phyloP scores from a whole-genome alignment of 495 filamentous ascomycete genomes.

The Terfezia boudieri region DNA sequence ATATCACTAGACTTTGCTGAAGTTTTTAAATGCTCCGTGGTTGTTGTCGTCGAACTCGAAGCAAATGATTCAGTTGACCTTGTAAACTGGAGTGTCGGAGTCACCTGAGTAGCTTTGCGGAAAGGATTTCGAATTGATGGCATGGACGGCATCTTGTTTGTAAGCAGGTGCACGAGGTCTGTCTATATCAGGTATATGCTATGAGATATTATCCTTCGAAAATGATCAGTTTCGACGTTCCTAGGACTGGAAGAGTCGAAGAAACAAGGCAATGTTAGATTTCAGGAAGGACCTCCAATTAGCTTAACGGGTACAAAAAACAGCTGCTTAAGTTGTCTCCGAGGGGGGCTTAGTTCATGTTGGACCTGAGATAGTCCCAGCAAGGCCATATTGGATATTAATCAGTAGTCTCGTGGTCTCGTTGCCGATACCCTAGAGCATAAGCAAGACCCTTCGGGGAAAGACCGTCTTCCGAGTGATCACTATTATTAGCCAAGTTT shows the following conservation, averaged over 20 bases:
- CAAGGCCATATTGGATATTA: too few relatives aligned
- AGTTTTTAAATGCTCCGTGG: background rate
- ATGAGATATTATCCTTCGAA: too few relatives aligned
- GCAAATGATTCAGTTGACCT: constrained; percentile 6
- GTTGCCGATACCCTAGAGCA: background rate
- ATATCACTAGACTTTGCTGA: background rate
- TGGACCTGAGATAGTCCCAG: background rate
- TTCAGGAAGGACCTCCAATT: too few relatives aligned
- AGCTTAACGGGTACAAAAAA: background rate
- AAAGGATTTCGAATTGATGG: constrained; percentile 19
- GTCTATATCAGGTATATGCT: too few relatives aligned
- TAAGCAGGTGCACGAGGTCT: too few relatives aligned
- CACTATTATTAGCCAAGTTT: background rate
- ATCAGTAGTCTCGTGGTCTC: background rate
- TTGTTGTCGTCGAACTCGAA: constrained; percentile 4
- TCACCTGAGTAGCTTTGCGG: constrained; percentile 9
- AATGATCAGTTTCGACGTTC: too few relatives aligned
- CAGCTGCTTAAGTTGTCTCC: background rate
- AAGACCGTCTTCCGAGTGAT: background rate
- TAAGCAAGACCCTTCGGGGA: background rate
- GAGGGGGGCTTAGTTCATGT: background rate
- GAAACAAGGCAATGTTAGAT: too few relatives aligned
- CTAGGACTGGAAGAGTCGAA: too few relatives aligned
- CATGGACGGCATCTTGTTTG: constrained; percentile 14
- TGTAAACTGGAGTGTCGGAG: constrained; percentile 4